A percentile compares a stretch with the other conserved stretches of the same genome.
These are phyloP conservation scores for Acer saccharum DNA, from an alignment of 345 rosid species.

Conservation along the genomic window DNA sequence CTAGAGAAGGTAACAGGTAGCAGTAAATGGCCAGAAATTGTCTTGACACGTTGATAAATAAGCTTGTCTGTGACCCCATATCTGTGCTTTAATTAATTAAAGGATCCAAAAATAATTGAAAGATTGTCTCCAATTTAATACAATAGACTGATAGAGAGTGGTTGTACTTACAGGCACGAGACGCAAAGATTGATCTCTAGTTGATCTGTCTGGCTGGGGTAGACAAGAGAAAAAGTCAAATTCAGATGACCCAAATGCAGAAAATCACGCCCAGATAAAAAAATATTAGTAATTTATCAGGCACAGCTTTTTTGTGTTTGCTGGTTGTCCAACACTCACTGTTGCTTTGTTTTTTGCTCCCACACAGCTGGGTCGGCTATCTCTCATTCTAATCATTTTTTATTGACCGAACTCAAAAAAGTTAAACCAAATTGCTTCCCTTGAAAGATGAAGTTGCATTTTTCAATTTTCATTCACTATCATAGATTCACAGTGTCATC, in stretches of 20 bases:
- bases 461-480: too few relatives aligned
- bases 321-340: slow-evolving; percentile 4
- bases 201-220: background rate
- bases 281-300: background rate
- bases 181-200: background rate
- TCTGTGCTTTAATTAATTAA: background rate
- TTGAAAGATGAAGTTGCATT: too few relatives aligned
- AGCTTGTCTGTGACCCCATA: background rate
- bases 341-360: background rate
- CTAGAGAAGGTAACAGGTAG: too few relatives aligned
- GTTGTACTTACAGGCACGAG: too few relatives aligned
- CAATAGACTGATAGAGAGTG: too few relatives aligned
- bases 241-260: background rate
- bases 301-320: slow-evolving; percentile 3
- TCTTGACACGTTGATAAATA: too few relatives aligned
- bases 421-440: too few relatives aligned
- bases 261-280: background rate
- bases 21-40: too few relatives aligned
- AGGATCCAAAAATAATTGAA: slow-evolving; percentile 11
- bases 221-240: background rate
- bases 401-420: background rate
- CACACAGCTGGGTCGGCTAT: background rate
- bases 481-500: too few relatives aligned
- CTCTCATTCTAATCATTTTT: background rate
- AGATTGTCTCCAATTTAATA: background rate